These are phyloP conservation scores for Puccinia polysora DNA, from an alignment of 1,284 basidiomycete species.

Conservation along the genomic window DNA sequence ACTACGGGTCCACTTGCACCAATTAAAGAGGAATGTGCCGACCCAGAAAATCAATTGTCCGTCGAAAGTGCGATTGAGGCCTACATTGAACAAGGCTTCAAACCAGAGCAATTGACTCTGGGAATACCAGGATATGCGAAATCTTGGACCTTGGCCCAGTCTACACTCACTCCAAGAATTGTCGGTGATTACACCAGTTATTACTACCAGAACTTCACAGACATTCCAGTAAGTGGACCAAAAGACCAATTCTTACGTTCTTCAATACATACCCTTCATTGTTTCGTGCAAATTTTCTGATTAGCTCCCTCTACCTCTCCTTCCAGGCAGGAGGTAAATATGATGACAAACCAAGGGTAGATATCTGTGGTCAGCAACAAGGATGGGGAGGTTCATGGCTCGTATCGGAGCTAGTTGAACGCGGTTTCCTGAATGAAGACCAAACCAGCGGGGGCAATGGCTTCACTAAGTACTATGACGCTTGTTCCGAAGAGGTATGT, in stretches of 20 bases:
- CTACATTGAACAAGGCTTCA: slow-evolving; percentile 27
- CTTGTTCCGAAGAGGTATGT: slow-evolving; percentile 30
- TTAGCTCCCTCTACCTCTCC: neutral
- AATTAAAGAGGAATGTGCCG: slow-evolving; percentile 22
- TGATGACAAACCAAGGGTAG: slow-evolving; percentile 36
- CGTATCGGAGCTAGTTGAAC: slow-evolving; percentile 21
- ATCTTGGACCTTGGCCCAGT: slow-evolving; percentile 15
- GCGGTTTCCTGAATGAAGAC: slow-evolving; percentile 25
- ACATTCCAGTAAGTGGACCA: slow-evolving; percentile 18
- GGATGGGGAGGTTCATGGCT: slow-evolving; percentile 30
- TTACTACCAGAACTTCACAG: slow-evolving; percentile 37
- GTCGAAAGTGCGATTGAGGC: slow-evolving; percentile 24
- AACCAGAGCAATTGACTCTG: slow-evolving; percentile 9
- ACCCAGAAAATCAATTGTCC: slow-evolving; percentile 21
- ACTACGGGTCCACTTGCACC: slow-evolving; percentile 40
- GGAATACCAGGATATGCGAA: slow-evolving; percentile 37
- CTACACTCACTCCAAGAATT: slow-evolving; percentile 33
- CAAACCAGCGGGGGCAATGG: slow-evolving; percentile 29
- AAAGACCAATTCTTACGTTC: neutral
- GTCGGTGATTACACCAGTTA: slow-evolving; percentile 33
- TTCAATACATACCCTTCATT: neutral
- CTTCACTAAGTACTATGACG: slow-evolving; percentile 25
- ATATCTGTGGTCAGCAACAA: slow-evolving; percentile 29
- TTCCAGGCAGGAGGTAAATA: slow-evolving; percentile 28
- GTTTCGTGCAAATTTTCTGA: neutral